Conservation (phyloP, 2,329 filamentous ascomycete genomes). For the Claviceps cyperi region DNA sequence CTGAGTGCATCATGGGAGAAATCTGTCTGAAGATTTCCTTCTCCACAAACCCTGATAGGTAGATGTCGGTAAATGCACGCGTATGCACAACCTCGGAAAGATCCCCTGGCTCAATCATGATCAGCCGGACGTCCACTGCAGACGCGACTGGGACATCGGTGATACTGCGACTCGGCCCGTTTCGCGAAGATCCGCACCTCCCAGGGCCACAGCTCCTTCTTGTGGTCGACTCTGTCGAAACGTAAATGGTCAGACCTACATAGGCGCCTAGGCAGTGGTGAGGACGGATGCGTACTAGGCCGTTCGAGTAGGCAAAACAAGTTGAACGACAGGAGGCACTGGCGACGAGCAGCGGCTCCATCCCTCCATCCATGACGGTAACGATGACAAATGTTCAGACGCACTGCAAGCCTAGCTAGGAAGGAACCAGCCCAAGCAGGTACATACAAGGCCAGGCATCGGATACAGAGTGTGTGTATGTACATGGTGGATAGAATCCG, state of each 20-base stretch:
- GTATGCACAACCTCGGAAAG: neutral
- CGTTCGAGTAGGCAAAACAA: neutral
- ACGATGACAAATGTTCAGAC: neutral
- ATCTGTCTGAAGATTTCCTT: neutral
- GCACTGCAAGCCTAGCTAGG: neutral
- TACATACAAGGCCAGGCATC: neutral
- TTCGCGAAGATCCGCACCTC: neutral
- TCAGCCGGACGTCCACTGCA: neutral
- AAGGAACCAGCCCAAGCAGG: neutral
- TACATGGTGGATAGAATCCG: too few relatives aligned
- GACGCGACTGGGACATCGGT: neutral
- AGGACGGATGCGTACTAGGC: neutral
- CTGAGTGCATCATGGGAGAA: neutral
- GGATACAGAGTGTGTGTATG: neutral
- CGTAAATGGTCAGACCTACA: neutral
- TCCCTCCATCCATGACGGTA: neutral
- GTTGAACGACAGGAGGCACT: neutral
- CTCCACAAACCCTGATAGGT: neutral
- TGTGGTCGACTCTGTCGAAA: neutral
- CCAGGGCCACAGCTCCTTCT: neutral
- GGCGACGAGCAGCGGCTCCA: neutral
- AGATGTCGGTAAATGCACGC: neutral
- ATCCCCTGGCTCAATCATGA: neutral
- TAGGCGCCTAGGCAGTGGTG: neutral
- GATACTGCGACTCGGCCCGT: neutral